These are phyloP conservation scores for Stromatinia cepivora DNA, from an alignment of 2,329 filamentous ascomycete genomes.

Conservation along the genomic window DNA sequence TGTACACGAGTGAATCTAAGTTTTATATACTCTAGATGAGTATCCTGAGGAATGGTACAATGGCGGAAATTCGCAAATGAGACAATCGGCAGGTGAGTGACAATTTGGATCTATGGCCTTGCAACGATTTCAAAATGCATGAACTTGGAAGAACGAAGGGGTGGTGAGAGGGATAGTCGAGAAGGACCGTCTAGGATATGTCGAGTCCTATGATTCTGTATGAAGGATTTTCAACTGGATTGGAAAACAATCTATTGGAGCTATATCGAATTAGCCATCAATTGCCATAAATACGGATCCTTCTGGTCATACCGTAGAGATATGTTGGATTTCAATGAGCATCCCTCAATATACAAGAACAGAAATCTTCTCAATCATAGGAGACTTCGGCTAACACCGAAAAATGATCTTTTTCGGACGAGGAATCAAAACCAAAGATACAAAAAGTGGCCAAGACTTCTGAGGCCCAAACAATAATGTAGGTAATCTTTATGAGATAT, in stretches of 20 bases:
- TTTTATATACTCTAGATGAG: neutral
- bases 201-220: neutral
- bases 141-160: neutral
- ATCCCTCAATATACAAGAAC: constrained; percentile 1
- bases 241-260: neutral
- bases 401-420: neutral
- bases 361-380: neutral
- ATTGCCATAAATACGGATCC: neutral
- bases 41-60: neutral
- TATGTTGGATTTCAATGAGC: neutral
- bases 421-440: neutral
- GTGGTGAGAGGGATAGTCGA: neutral
- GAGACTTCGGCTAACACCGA: neutral
- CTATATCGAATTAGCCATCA: neutral
- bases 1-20: constrained; percentile 16
- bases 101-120: neutral
- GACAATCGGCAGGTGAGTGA: neutral
- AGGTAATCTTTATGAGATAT: constrained; percentile 5
- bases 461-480: neutral
- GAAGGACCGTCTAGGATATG: neutral
- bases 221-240: no score
- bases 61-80: neutral
- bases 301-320: neutral
- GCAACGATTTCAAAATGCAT: neutral
- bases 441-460: constrained; percentile 1